These are phyloP conservation scores for Podila horticola DNA, from an alignment of 192 early-diverging fungal genomes.

Conservation along the genomic window DNA sequence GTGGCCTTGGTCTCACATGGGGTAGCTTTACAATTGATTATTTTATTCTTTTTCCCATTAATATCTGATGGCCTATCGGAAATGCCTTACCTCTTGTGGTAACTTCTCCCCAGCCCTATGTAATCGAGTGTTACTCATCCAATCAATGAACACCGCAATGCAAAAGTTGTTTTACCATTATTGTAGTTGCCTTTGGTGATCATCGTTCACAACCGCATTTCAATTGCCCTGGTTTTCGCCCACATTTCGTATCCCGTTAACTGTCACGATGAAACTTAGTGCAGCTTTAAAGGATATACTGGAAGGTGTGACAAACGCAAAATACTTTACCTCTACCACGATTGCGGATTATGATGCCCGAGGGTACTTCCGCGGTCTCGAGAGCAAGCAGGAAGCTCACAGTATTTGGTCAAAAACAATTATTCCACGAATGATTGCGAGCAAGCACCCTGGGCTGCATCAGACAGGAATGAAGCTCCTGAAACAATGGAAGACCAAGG, in stretches of 20 bases:
- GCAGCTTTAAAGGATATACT: constrained; percentile 5
- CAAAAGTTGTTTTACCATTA: too few species aligned
- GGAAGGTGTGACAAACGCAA: constrained; percentile 15
- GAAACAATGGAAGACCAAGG: constrained; percentile 9
- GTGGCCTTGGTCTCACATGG: constrained; percentile 11
- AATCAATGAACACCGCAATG: too few species aligned
- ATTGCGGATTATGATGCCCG: constrained; percentile 5
- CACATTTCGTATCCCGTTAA: too few species aligned
- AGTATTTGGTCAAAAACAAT: not conserved
- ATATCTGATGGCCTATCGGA: too few species aligned
- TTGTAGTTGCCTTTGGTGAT: not conserved
- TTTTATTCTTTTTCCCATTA: too few species aligned
- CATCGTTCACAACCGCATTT: too few species aligned
- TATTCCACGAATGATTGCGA: constrained; percentile 10
- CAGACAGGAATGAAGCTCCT: not conserved
- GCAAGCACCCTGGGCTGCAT: not conserved
- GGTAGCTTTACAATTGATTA: not conserved
- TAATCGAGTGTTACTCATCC: too few species aligned
- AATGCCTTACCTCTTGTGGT: too few species aligned
- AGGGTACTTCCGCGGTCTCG: constrained; percentile 6
- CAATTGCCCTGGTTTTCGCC: too few species aligned
- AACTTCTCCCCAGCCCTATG: too few species aligned
- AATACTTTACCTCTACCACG: constrained; percentile 5
- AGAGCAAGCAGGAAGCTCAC: constrained; percentile 3
- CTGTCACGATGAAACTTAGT: constrained; percentile 13